Conservation (phyloP, 2,329 filamentous ascomycete species). For the Colletotrichum sp. region DNA sequence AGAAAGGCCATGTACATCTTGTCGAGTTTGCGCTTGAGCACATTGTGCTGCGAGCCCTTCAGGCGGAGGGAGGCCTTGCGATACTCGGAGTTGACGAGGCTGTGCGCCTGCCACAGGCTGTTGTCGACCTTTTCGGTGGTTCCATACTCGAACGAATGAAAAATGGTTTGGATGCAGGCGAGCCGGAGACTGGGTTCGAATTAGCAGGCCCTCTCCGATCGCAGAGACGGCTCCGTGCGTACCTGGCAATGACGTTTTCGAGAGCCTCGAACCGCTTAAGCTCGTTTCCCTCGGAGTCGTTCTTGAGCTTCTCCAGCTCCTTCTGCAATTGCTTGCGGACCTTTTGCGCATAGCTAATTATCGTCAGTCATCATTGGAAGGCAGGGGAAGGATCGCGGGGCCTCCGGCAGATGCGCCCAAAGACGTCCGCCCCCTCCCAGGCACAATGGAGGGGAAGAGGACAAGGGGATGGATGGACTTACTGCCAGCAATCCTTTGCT, state of each 20-base stretch:
- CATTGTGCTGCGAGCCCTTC: conserved; percentile 54
- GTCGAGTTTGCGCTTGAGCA: conserved; percentile 77
- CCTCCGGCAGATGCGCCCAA: not conserved
- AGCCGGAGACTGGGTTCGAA: conserved; percentile 64
- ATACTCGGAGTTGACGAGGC: conserved; percentile 79
- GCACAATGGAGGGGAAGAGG: not conserved
- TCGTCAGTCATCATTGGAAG: conserved; percentile 16
- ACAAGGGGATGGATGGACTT: conserved; percentile 27
- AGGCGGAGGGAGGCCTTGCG: conserved; percentile 69
- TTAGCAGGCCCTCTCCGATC: conserved; percentile 7
- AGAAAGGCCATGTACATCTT: conserved; percentile 85
- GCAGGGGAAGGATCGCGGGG: not conserved
- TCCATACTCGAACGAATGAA: conserved; percentile 73
- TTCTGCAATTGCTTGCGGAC: conserved; percentile 46
- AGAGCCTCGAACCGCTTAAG: conserved; percentile 48
- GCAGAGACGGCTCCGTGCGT: conserved; percentile 25
- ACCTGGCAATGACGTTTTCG: conserved; percentile 48
- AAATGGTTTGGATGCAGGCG: conserved; percentile 74
- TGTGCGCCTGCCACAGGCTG: conserved; percentile 80
- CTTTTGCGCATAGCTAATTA: conserved; percentile 45
- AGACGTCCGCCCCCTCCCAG: not conserved
- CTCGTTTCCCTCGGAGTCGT: conserved; percentile 38
- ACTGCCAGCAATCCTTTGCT: conserved; percentile 45
- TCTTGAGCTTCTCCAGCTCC: conserved; percentile 47
- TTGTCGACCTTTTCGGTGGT: conserved; percentile 68